phyloP scores from a whole-genome alignment of 1,139 yeast species.

The Yamadazyma aaseri region DNA sequence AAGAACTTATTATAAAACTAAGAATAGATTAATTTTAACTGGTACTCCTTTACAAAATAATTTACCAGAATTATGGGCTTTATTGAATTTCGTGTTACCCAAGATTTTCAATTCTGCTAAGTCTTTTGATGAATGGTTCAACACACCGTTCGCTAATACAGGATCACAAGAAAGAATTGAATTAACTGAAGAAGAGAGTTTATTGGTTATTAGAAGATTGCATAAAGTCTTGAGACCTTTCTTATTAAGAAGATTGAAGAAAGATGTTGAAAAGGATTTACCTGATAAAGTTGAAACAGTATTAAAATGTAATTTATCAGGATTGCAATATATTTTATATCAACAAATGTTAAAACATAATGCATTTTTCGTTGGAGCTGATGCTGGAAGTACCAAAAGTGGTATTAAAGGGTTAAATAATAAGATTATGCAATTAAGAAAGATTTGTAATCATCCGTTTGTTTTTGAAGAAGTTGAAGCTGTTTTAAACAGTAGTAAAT shows the following conservation, averaged over 20 bases:
- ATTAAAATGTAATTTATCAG: conserved; percentile 90
- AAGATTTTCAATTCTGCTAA: conserved; percentile 81
- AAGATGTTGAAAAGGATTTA: conserved; percentile 94
- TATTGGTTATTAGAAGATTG: conserved; percentile 89
- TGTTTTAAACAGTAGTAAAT: conserved; percentile 71
- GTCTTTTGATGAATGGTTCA: conserved; percentile 87
- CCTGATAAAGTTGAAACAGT: conserved; percentile 96
- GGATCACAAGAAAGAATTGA: conserved; percentile 81
- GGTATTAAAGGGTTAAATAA: conserved; percentile 85
- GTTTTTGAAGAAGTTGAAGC: conserved; percentile 94
- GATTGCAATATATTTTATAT: conserved; percentile 76
- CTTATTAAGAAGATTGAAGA: conserved; percentile 88
- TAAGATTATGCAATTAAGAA: conserved; percentile 92
- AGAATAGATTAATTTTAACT: conserved; percentile 75
- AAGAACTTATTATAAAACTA: conserved; percentile 70
- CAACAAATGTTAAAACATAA: conserved; percentile 75
- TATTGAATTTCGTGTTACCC: conserved; percentile 74
- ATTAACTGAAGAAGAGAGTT: conserved; percentile 87
- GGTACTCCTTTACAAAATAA: conserved; percentile 89
- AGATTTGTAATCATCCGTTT: conserved; percentile 96
- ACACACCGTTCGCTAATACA: conserved; percentile 80
- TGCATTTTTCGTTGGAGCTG: conserved; percentile 57
- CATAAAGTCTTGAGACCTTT: conserved; percentile 96
- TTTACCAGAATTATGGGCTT: conserved; percentile 83
- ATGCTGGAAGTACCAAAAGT: conserved; percentile 42